Percentiles rank a stretch among this genome's conserved stretches.
These are phyloP conservation scores for Leccinum proliferum DNA, from an alignment of 1,284 basidiomycete genomes.

Conservation along the genomic window DNA sequence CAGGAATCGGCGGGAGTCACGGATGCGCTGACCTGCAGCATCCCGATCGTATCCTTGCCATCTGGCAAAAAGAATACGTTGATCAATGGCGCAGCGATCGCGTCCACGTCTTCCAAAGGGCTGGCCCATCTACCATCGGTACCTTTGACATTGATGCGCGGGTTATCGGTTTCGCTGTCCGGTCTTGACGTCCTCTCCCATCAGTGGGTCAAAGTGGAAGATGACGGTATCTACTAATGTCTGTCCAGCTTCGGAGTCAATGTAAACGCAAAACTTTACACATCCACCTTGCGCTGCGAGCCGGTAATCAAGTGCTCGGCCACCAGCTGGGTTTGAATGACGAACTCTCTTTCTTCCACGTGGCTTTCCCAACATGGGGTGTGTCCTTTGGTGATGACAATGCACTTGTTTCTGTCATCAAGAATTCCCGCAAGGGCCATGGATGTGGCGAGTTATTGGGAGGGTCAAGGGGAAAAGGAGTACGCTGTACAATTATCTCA, in stretches of 20 bases:
- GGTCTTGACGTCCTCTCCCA: too few species aligned
- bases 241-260: too few species aligned
- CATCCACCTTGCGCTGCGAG: slow-evolving; percentile 54
- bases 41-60: too few species aligned
- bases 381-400: slow-evolving; percentile 50
- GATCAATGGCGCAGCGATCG: too few species aligned
- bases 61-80: too few species aligned
- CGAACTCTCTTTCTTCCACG: slow-evolving; percentile 40
- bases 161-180: too few species aligned
- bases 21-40: slow-evolving; percentile 26
- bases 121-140: too few species aligned
- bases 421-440: slow-evolving; percentile 35
- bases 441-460: slow-evolving; percentile 70
- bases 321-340: slow-evolving; percentile 45
- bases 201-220: too few species aligned
- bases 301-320: slow-evolving; percentile 47
- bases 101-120: too few species aligned
- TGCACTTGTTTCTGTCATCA: slow-evolving; percentile 34
- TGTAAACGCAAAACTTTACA: slow-evolving; percentile 14
- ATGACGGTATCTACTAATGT: slow-evolving; percentile 25
- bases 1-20: too few species aligned
- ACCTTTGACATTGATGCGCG: too few species aligned
- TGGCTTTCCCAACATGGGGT: slow-evolving; percentile 64
- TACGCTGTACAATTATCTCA: slow-evolving; percentile 94
- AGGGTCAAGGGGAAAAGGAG: slow-evolving; percentile 84